Evolutionary conservation across 2,329 filamentous ascomycete species (phyloP).

Genomic region (Eurotiales sp.): DNA sequence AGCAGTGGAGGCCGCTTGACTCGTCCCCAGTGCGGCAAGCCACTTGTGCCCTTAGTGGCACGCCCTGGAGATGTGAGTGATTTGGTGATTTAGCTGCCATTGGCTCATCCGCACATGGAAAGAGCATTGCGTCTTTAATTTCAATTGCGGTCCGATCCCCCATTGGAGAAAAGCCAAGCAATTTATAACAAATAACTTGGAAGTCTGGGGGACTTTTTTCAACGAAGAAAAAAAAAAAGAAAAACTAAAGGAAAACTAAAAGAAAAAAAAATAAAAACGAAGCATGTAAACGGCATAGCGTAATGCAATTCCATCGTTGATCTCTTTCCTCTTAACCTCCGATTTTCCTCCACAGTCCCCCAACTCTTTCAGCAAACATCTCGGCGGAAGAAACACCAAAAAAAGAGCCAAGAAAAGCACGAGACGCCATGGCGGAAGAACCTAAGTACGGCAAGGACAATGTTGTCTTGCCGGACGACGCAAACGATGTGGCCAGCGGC

Average conservation of each 20-base stretch:
- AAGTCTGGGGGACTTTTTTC: background rate
- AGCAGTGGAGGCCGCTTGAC: background rate
- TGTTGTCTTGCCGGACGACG: background rate
- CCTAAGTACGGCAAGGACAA: slow-evolving; percentile 8
- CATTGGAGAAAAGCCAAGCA: background rate
- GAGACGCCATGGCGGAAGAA: background rate
- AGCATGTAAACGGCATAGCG: background rate
- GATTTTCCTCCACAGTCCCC: background rate
- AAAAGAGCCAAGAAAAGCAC: background rate
- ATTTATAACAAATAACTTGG: background rate
- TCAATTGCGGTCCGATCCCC: background rate
- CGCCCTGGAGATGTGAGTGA: background rate
- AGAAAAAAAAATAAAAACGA: too few relatives aligned
- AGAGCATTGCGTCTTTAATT: background rate
- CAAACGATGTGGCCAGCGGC: slow-evolving; percentile 11
- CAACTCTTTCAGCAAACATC: background rate
- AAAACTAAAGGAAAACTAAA: too few relatives aligned
- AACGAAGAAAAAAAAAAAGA: background rate
- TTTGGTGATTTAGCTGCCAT: slow-evolving; percentile 2
- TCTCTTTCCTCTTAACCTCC: background rate
- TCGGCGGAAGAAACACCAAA: background rate
- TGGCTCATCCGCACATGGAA: background rate
- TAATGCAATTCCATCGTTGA: background rate
- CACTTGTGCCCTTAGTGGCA: background rate
- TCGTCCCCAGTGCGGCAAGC: background rate